Conservation (phyloP, 805 yeast genomes). For the Kluyveromyces siamensis region DNA sequence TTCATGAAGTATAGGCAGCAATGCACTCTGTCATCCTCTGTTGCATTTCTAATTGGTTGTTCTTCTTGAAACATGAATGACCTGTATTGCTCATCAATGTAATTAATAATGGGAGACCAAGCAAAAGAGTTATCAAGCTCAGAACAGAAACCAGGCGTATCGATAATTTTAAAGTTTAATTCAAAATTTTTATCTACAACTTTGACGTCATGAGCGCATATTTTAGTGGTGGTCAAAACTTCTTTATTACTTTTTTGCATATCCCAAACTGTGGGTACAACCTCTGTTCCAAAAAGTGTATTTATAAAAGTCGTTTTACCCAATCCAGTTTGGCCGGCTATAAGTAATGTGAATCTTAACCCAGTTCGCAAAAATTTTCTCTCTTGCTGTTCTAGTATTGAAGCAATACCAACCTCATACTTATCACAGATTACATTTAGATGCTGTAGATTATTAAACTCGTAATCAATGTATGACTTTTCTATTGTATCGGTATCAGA, state of each 20-base stretch:
- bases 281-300: conserved; percentile 56
- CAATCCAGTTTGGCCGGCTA: conserved; percentile 79
- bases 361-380: conserved; percentile 41
- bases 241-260: conserved; percentile 32
- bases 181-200: conserved; percentile 53
- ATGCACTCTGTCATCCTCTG: conserved; percentile 65
- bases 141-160: conserved; percentile 75
- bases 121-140: conserved; percentile 53
- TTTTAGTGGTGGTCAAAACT: conserved; percentile 25
- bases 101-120: conserved; percentile 62
- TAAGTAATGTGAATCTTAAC: conserved; percentile 68
- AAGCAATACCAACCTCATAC: conserved; percentile 18
- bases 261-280: conserved; percentile 34
- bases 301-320: conserved; percentile 79
- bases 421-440: background rate
- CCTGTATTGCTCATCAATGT: conserved; percentile 73
- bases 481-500: background rate
- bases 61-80: conserved; percentile 63
- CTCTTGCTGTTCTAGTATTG: conserved; percentile 26
- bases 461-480: background rate
- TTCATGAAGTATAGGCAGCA: conserved; percentile 76
- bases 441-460: background rate
- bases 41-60: conserved; percentile 51
- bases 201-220: conserved; percentile 35
- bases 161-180: conserved; percentile 54